Evolutionary conservation across 1,139 yeast species (phyloP), one percentile per base, ranked within the genome.

Genomic region (Yamadazyma buinensis): DNA sequence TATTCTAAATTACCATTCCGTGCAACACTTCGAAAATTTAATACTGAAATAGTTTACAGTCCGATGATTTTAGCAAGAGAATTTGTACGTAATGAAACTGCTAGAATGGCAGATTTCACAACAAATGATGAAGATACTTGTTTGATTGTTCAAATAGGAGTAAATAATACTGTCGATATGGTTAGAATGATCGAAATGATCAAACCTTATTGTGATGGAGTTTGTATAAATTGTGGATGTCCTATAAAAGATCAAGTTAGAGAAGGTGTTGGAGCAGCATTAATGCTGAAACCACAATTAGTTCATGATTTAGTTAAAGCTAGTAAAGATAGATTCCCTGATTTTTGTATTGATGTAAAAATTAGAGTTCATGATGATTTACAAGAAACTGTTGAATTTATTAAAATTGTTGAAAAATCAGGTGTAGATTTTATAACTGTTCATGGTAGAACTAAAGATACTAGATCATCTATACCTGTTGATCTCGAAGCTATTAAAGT

Each of bases 21-120:
- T 32, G 85, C 85, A 41, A 62, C 86, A 5, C 76, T 90, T 11
- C 71, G 96, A 28, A 79, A 81, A 33, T 88, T 79, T 54, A 67
- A 74, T 37, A 77, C 80, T 29, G 96, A 90, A 52, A 80, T 92
- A 9, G 95, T 87, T 4, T 92, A 92, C 53, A 80, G 95, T 0
- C 98, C 98, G 5, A 92, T 92, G 98, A 88, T 92, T 28, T 65
- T 92, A 31, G 97, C 97, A 2, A 66, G 97, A 34, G 98, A 92
- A 59, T 92, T 88, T 71, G 95, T 87, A 3, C 67, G 97, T 32
- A 86, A 88, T 57, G 76, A 72, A 19, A 70, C 75, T 29, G 98
- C 98, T 2, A 67, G 98, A 38, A 57, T 76, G 25, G 74, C 90
- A 7, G 98, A 92, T 54, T 88, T 92, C 57, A 72, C 94, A 7